Base-by-base conservation (phyloP, 140 eudicot species). In the Bidens hawaiensis region DNA sequence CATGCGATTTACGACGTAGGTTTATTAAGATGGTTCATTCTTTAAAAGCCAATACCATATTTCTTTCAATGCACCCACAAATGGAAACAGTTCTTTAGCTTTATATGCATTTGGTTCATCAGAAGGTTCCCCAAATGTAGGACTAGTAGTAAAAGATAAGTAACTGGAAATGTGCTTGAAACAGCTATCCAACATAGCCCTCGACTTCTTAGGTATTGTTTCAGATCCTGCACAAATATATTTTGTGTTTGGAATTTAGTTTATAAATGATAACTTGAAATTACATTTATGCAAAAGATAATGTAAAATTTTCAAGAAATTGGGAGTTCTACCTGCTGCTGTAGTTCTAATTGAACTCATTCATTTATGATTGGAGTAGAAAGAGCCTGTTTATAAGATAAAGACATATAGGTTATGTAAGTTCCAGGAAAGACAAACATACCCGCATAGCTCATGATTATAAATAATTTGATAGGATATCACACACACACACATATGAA, bases 101-200 rank as follows among this genome's bases (percentile, higher is more conserved):
- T 28, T 3, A 56, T 56, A 30, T 56, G 45, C 45, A 31, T 56
- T 17, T 30, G 16, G 26, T n/a, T 15, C 62, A 86, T 79, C 97
- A 70, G 66, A 74, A 91, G 15, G 86, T 80, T 66, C 89, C 91
- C 96, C 96, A 69, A 82, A n/a, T 87, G 88, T 88, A 87, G 50
- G 82, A 87, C 71, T 84, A 85, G 74, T 85, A 23, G 94, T 30
- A 94, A 79, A 55, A 82, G 94, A 25, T 87, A 87, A 9, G 88
- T 77, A 42, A 87, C 74, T 0, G 96, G 94, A 36, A 78, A 87
- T 38, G 95, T 91, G 77, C 95, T 91, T 26, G 98, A 80, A 65
- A 33, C 1, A 91, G 82, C 0, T 95, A 96, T 18, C 56, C 84
- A 65, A 61, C 98, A 91, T 55, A 91, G 77, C 60, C 95, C 96